phyloP scores from a whole-genome alignment of 169 alveolate genomes.

The Eimeria praecox region DNA sequence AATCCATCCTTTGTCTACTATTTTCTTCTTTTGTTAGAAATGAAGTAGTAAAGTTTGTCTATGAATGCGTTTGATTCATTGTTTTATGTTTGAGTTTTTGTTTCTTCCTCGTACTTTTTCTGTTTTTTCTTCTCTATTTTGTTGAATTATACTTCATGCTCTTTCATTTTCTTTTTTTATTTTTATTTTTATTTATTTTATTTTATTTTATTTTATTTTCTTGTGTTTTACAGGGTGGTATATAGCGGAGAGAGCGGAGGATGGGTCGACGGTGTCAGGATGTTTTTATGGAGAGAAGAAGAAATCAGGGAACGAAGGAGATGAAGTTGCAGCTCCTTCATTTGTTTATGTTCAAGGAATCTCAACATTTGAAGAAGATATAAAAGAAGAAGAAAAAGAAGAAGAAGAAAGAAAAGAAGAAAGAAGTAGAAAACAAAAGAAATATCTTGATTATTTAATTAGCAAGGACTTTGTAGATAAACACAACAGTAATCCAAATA shows the following conservation, averaged over 20 bases:
- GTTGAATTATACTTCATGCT: too few species aligned
- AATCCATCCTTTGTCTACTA: too few species aligned
- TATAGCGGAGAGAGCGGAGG: background rate
- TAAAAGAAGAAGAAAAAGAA: background rate
- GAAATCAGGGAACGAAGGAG: background rate
- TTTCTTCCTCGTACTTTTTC: too few species aligned
- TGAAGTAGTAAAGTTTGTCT: too few species aligned
- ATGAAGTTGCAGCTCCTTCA: slow-evolving; percentile 1
- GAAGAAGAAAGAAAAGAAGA: background rate
- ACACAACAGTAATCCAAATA: slow-evolving; percentile 16
- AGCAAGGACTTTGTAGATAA: slow-evolving; percentile 24
- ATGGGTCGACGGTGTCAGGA: background rate
- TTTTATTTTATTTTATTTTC: background rate
- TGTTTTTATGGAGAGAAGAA: slow-evolving; percentile 61
- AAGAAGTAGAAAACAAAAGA: background rate
- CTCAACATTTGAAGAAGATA: background rate
- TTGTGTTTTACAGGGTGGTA: slow-evolving; percentile 66
- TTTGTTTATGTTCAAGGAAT: slow-evolving; percentile 26
- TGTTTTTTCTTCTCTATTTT: too few species aligned
- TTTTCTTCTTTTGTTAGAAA: too few species aligned
- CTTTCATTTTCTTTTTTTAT: too few species aligned
- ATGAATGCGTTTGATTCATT: too few species aligned
- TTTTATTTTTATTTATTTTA: background rate
- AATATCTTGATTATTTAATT: background rate
- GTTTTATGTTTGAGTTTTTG: too few species aligned